Percentiles rank a stretch among this genome's conserved stretches.
Conservation (phyloP, 768 basidiomycete genomes). For the Cubamyces lactineus region DNA sequence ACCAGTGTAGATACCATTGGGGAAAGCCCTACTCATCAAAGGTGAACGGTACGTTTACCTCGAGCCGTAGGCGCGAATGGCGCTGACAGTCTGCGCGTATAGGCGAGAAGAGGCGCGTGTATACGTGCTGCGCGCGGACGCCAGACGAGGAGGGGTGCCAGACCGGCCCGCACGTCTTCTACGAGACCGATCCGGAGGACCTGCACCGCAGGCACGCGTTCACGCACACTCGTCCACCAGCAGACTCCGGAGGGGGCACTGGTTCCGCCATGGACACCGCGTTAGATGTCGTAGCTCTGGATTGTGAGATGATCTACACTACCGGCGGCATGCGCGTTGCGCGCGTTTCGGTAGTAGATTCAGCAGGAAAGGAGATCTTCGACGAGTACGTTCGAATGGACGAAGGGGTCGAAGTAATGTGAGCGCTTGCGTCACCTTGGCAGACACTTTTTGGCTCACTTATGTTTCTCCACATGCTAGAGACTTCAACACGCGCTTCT, state of each 20-base stretch:
- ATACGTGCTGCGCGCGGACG: constrained; percentile 78
- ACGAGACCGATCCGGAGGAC: constrained; percentile 64
- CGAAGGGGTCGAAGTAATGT: constrained; percentile 80
- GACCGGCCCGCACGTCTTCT: constrained; percentile 88
- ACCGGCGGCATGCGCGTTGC: constrained; percentile 92
- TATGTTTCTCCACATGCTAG: constrained; percentile 42
- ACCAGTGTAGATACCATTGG: constrained; percentile 83
- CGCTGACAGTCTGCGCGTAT: neutral
- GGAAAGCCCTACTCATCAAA: constrained; percentile 66
- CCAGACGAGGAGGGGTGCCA: constrained; percentile 69
- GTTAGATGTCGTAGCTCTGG: constrained; percentile 83
- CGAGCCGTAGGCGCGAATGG: neutral
- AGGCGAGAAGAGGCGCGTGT: constrained; percentile 73
- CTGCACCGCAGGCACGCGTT: constrained; percentile 81
- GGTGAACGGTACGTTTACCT: constrained; percentile 59
- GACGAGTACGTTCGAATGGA: constrained; percentile 86
- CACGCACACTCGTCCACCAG: constrained; percentile 45
- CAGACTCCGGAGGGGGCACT: constrained; percentile 27
- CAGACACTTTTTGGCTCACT: neutral
- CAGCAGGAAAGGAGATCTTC: constrained; percentile 69
- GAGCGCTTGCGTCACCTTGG: neutral
- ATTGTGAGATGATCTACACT: constrained; percentile 97
- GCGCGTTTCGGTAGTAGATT: constrained; percentile 87
- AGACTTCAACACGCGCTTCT: constrained; percentile 92
- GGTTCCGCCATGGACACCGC: constrained; percentile 40